These are phyloP conservation scores for Plectosphaerella plurivora DNA, from an alignment of 2,329 filamentous ascomycete genomes.

Conservation along the genomic window DNA sequence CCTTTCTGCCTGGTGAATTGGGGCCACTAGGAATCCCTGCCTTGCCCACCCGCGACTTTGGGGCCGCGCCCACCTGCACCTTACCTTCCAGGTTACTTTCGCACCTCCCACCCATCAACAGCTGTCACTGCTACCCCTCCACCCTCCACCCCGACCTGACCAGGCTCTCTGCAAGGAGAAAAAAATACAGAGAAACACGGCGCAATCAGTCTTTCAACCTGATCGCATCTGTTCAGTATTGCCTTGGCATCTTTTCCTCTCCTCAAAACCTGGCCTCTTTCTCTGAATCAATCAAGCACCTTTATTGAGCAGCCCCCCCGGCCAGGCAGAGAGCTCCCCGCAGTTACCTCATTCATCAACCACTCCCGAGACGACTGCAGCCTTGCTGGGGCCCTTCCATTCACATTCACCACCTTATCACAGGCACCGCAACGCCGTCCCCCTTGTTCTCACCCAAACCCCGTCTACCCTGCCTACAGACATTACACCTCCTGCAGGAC, in stretches of 20 bases:
- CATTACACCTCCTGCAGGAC: constrained; percentile 12
- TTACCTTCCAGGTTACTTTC: not conserved
- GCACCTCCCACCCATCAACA: not conserved
- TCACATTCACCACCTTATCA: not conserved
- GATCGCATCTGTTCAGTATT: constrained; percentile 1
- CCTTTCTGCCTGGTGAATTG: too few relatives aligned
- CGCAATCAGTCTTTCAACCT: too few relatives aligned
- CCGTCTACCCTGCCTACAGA: constrained; percentile 2
- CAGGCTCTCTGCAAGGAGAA: too few relatives aligned
- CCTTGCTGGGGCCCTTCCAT: constrained; percentile 1
- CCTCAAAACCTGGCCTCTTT: constrained; percentile 1
- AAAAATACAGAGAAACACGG: too few relatives aligned
- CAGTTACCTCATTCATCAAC: too few relatives aligned
- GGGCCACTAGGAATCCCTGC: too few relatives aligned
- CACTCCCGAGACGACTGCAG: constrained; percentile 1
- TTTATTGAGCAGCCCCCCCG: not conserved
- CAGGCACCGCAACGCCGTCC: constrained; percentile 1
- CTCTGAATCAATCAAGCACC: not conserved
- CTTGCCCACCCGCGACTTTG: too few relatives aligned
- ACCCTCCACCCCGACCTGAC: too few relatives aligned
- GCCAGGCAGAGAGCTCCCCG: too few relatives aligned
- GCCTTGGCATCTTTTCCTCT: constrained; percentile 7
- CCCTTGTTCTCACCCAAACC: not conserved
- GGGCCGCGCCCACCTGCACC: too few relatives aligned
- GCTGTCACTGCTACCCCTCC: not conserved